Base-by-base conservation (phyloP, 352 stramenopile genomes). In the Phytopythium mirpurense region DNA sequence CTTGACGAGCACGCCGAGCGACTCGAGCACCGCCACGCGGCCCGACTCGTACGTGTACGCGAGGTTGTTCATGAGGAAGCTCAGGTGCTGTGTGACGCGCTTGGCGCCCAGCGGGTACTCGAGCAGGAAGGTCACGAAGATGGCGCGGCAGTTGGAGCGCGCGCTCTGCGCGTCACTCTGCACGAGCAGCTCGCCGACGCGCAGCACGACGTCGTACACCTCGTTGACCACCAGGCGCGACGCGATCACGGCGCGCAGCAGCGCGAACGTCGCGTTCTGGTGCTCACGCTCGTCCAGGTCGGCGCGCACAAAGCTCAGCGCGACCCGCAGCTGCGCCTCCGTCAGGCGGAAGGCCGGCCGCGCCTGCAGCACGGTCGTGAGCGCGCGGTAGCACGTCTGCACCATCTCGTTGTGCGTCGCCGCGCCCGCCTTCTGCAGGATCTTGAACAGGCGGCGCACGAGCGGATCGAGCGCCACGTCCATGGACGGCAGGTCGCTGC, bases 181-280 rank as follows among this genome's bases (percentile, higher is more conserved):
- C 44, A 98, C 93, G 21, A 97, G 75, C 47, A 98, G 76, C 69
- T 98, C 89, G 8, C 96, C 85, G 23, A 98, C 81, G 47, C 84
- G 87, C 43, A 98, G 82, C 76, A 98, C 97, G 15, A 98, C 75
- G 62, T 99, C 96, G 68, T 98, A 99, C 54, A 98, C 85, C 63
- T 98, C 94, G 42, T 93, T 74, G 44, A 97, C 96, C 14, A 98
- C 81, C 31, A 96, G 94, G 21, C 77, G 88, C 7, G 88, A 95
- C 29, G 85, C 82, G 36, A 94, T 80, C 51, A 98, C 91, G 18
- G 88, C 79, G 59, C 97, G 98, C 6, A 98, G 72, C 48, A 98
- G 71, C 38, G 86, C 74, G 60, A 98, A 96, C 19, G 96, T 98
- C 21, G 94, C 78, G 72, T 98, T 98, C 62, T 98, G 92, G 56